Percentiles rank a stretch among this genome's conserved stretches.
Conservation (phyloP, 805 yeast species). For the Saccharomycopsis guyanensis region DNA sequence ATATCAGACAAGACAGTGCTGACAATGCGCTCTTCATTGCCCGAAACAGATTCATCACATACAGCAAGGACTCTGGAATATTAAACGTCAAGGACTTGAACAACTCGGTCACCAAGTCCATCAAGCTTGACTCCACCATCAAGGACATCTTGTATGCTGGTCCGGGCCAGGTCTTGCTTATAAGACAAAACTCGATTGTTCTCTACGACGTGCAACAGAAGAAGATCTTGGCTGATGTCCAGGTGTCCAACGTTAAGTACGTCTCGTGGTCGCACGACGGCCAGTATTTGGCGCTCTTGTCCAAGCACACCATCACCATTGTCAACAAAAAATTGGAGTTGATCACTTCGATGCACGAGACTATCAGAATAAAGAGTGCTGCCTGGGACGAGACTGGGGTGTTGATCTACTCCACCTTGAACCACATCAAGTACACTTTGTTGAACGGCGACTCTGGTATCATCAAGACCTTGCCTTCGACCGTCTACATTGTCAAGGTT, state of each 20-base stretch:
- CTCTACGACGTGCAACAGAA: conserved; percentile 91
- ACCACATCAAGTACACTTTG: conserved; percentile 89
- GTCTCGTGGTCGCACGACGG: conserved; percentile 86
- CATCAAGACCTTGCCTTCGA: conserved; percentile 83
- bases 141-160: conserved; percentile 70
- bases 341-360: conserved; percentile 85
- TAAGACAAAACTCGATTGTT: conserved; percentile 65
- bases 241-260: conserved; percentile 76
- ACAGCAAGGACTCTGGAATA: conserved; percentile 52
- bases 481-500: conserved; percentile 73
- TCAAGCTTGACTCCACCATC: conserved; percentile 60
- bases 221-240: conserved; percentile 60
- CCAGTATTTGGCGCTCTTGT: conserved; percentile 75
- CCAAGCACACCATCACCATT: conserved; percentile 88
- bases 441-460: conserved; percentile 95
- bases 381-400: conserved; percentile 96
- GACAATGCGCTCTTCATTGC: conserved; percentile 86
- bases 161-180: conserved; percentile 74
- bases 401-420: conserved; percentile 84
- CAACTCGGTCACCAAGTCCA: conserved; percentile 73
- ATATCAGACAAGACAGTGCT: conserved; percentile 71
- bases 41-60: conserved; percentile 87
- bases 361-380: conserved; percentile 92
- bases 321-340: conserved; percentile 73
- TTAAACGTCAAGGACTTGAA: conserved; percentile 78